Conservation (phyloP, 495 filamentous ascomycete genomes). For the Neurospora sublineolata region DNA sequence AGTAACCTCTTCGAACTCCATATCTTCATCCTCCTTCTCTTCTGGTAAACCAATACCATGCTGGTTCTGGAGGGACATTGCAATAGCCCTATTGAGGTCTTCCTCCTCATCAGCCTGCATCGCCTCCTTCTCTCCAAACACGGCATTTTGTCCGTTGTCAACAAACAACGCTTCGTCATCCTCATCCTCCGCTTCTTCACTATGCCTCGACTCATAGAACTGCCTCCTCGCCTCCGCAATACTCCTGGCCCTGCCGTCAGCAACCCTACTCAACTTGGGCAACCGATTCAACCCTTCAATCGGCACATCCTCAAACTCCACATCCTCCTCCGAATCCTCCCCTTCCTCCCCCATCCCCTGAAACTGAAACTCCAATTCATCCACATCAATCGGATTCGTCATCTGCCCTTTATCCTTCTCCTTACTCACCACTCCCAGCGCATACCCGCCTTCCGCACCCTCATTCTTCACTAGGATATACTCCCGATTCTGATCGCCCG, state of each 20-base stretch:
- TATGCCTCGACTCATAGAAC: conserved; percentile 1
- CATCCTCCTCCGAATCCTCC: conserved; percentile 47
- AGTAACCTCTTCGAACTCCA: conserved; percentile 36
- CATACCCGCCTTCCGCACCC: conserved; percentile 93
- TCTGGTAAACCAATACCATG: conserved; percentile 23
- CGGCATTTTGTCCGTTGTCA: conserved; percentile 21
- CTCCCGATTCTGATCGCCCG: conserved; percentile 80
- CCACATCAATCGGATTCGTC: conserved; percentile 82
- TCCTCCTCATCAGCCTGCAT: conserved; percentile 52
- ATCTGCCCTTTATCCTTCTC: conserved; percentile 62
- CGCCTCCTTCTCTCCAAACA: conserved; percentile 47
- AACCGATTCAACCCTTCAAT: conserved; percentile 87
- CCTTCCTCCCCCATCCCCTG: conserved; percentile 44
- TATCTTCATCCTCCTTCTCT: conserved; percentile 30
- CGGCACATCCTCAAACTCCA: conserved; percentile 88
- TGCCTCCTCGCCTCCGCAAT: not conserved
- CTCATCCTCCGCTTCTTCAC: conserved; percentile 3
- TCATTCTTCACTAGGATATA: conserved; percentile 95
- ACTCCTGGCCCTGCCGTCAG: conserved; percentile 9
- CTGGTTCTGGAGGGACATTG: conserved; percentile 56
- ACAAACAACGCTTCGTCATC: conserved; percentile 61
- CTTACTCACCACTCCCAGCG: conserved; percentile 78
- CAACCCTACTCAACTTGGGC: conserved; percentile 41
- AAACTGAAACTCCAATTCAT: conserved; percentile 52
- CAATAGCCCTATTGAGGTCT: conserved; percentile 71